Conservation (phyloP, 768 basidiomycete species). For the Trametes elegans region DNA sequence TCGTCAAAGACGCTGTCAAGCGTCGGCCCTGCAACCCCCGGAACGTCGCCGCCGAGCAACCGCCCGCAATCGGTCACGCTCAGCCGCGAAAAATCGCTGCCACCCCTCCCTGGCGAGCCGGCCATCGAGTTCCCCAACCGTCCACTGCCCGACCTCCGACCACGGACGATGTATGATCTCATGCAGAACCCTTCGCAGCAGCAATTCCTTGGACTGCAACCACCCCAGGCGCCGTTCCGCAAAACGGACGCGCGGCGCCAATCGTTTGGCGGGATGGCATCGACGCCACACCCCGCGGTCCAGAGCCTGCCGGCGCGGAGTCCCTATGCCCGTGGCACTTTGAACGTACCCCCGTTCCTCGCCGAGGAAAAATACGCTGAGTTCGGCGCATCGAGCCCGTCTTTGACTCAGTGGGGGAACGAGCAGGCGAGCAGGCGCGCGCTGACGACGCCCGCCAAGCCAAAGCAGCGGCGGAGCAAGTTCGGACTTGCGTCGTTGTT, state of each 20-base stretch:
- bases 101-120: conserved; percentile 63
- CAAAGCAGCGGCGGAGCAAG: conserved; percentile 65
- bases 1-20: conserved; percentile 25
- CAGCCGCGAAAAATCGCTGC: conserved; percentile 71
- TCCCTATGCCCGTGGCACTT: conserved; percentile 12
- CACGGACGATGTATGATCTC: conserved; percentile 66
- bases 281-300: conserved; percentile 49
- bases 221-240: conserved; percentile 65
- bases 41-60: conserved; percentile 14
- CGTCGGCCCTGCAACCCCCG: conserved; percentile 24
- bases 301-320: conserved; percentile 48
- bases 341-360: conserved; percentile 25
- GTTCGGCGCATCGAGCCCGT: conserved; percentile 67
- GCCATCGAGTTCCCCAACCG: conserved; percentile 28
- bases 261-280: conserved; percentile 69
- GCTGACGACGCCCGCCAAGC: conserved; percentile 19
- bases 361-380: conserved; percentile 55
- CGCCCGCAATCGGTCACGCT: conserved; percentile 27
- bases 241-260: conserved; percentile 59
- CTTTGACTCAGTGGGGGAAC: conserved; percentile 39
- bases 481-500: conserved; percentile 68
- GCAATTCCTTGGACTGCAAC: conserved; percentile 50
- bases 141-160: conserved; percentile 43
- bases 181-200: conserved; percentile 32
- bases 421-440: conserved; percentile 13